Evolutionary conservation across 345 rosid genomes (phyloP).

Genomic region (Sisymbrium altissimum): DNA sequence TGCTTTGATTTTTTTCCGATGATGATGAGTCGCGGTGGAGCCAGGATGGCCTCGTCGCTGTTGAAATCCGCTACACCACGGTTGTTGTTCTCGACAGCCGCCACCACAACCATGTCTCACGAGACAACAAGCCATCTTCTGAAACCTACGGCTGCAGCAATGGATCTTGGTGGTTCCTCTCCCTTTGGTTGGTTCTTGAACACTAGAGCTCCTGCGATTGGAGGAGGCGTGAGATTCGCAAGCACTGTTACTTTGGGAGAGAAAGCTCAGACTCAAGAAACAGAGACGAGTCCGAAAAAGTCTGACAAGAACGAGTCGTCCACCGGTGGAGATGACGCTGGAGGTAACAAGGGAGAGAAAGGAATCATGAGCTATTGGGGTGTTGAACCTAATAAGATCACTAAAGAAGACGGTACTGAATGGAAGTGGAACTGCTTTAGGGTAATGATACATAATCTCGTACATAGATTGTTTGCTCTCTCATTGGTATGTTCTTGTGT

Average conservation of each 20-base stretch:
- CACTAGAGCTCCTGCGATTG: conserved; percentile 5
- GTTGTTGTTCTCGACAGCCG: conserved; percentile 5
- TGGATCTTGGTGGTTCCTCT: neutral
- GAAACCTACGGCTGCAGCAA: conserved; percentile 7
- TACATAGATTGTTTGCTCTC: neutral
- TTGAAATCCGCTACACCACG: conserved; percentile 12
- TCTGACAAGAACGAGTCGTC: neutral
- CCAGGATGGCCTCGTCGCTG: conserved; percentile 25
- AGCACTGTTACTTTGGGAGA: conserved; percentile 31
- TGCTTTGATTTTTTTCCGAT: neutral
- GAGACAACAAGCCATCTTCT: conserved; percentile 6
- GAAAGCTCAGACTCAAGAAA: neutral
- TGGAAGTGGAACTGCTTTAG: conserved; percentile 67
- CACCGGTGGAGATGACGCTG: neutral
- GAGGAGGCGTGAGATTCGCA: conserved; percentile 23
- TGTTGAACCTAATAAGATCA: conserved; percentile 39
- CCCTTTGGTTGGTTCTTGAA: conserved; percentile 7
- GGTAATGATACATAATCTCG: conserved; percentile 28
- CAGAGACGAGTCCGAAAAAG: conserved; percentile 4
- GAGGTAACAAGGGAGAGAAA: conserved; percentile 33
- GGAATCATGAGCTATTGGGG: conserved; percentile 55
- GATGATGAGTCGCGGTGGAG: conserved; percentile 34
- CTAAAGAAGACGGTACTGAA: conserved; percentile 51
- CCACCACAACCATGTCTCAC: conserved; percentile 11
- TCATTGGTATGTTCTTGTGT: neutral